Evolutionary conservation across 2,329 filamentous ascomycete species (phyloP), one percentile per base, ranked within the genome.

Genomic region (Colletotrichum gloeosporioides): DNA sequence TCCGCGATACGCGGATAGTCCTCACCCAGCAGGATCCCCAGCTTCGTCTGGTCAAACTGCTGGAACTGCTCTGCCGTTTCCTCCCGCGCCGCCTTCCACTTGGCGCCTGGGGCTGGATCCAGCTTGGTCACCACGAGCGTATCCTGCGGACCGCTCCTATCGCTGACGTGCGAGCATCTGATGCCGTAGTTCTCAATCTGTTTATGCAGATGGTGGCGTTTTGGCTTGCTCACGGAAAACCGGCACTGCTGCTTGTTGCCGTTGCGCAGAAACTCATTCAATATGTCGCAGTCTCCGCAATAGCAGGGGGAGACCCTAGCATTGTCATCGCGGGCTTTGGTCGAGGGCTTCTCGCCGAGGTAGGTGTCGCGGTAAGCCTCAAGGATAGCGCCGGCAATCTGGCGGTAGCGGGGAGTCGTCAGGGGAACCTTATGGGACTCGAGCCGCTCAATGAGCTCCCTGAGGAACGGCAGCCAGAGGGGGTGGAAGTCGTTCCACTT

Each of bases 381-480:
- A 32, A 82, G 53, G 8, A 83, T 8, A 12, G 57, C 62, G 2
- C 78, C 74, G 25, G 81, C 83, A 16, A 84, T 72, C 9, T 77
- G 27, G 25, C 78, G 80, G 73, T 81, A 84, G 15, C 22, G 66
- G 9, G 77, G 73, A 0, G 69, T 71, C 13, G 70, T 63, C 7
- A 82, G 69, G 0, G 78, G 39, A 4, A 78, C 66, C 2, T 68
- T 25, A 6, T 70, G 55, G 16, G 68, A 59, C 8, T 73, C 65
- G 31, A 83, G 72, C 6, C 75, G 7, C 8, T 25, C 6, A 0
- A 80, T 27, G 6, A 84, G 73, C 6, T 65, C 61, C 18, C 64
- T 78, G 4, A 85, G 73, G 12, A 84, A 79, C 2, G 82, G 82
- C 4, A 85, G 59, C 84, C 84, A 85, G 2, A 84, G 49, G 3